Base-by-base conservation (phyloP, 495 filamentous ascomycete species). In the Aspergillus leporis region DNA sequence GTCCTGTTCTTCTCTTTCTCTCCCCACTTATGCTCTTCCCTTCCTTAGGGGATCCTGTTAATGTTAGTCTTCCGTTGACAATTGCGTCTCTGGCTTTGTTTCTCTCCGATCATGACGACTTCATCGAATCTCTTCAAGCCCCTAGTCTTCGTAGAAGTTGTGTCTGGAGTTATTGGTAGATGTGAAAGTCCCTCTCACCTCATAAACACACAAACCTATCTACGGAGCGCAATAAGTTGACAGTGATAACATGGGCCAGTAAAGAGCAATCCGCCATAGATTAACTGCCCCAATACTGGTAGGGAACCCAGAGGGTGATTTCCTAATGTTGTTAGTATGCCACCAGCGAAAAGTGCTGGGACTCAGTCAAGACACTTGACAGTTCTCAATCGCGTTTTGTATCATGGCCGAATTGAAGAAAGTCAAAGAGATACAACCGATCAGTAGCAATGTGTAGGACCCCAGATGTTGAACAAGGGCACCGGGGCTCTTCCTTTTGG, bases 141-240 rank as follows among this genome's bases (percentile, higher is more conserved):
- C 10, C 14, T 51, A 8, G 49, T 18, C 30, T 13, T 36, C 47
- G 47, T 28, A 50, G 28, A 28, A 28, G 6, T 50, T 50, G 32
- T 46, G 52, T 43, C 52, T 18, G 22, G 21, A 10, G 53, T 32
- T 32, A 25, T 31, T 19, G 53, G 12, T 21, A n/a, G 41, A 36
- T 23, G 43, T 22, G 31, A 34, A 38, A 14, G 23, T 25, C 16
- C 40, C 30, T n/a, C 48, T 36, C 45, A 34, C 54, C 8, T 56
- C 40, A 49, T 28, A 36, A 51, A 47, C 41, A 56, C 41, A 49
- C 32, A 56, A 41, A 56, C 41, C 54, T 56, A 56, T 56, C 54
- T 56, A 56, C 54, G 30, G 23, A 38, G 18, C 13, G 43, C 12
- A 47, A 47, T 47, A 23, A 47, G 43, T 23, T 19, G 16, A 47